phyloP scores from a whole-genome alignment of 176 grass and related monocot species.

The Juncus effusus region DNA sequence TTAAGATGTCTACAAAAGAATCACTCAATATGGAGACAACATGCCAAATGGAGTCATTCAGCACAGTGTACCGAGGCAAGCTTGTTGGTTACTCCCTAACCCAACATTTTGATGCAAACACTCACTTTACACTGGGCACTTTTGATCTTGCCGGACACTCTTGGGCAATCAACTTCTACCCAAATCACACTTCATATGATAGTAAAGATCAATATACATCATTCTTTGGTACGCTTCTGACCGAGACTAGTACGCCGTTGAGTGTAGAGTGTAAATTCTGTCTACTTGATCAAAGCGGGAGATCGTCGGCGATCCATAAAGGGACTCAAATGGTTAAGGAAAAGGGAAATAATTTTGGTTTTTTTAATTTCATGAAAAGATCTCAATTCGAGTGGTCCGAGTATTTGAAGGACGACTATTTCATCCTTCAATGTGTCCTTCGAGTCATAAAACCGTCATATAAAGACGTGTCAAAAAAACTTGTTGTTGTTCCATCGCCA shows the following conservation, averaged over 20 bases:
- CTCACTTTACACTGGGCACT: no score
- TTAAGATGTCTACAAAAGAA: no score
- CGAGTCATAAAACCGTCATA: background rate
- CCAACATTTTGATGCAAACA: no score
- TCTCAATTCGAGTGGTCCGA: constrained; percentile 1
- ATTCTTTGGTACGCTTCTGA: background rate
- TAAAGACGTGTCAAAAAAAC: background rate
- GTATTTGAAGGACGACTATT: constrained; percentile 1
- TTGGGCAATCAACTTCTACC: no score
- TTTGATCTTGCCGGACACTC: no score
- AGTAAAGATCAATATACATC: no score
- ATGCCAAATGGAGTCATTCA: no score
- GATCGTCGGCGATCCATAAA: background rate
- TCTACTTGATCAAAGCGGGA: background rate
- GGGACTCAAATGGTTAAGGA: background rate
- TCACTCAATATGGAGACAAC: no score
- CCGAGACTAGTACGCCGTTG: background rate
- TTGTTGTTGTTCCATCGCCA: background rate
- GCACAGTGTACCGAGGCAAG: no score
- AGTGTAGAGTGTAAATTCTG: background rate
- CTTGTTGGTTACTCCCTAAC: no score
- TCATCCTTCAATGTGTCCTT: constrained; percentile 25
- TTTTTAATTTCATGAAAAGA: background rate
- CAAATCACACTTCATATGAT: no score
- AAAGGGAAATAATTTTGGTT: background rate